Conservation (phyloP, 306 rosid genomes). For the Quercus engelmannii region DNA sequence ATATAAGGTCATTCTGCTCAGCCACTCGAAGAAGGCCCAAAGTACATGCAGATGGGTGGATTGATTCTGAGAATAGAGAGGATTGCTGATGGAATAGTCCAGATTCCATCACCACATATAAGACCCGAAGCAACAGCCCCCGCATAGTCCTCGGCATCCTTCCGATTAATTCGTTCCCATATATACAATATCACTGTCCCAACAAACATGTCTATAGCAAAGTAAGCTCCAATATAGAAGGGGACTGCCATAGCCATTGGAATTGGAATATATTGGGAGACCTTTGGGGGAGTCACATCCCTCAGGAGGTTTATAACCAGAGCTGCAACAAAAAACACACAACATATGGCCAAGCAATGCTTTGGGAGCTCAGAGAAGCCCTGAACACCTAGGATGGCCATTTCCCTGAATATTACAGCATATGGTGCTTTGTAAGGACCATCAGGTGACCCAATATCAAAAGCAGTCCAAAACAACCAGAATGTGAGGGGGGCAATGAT, state of each 20-base stretch:
- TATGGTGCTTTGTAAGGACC: constrained; percentile 93
- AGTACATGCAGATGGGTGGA: constrained; percentile 95
- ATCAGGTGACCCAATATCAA: constrained; percentile 84
- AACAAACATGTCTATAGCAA: constrained; percentile 83
- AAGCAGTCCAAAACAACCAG: constrained; percentile 97
- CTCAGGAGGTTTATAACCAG: constrained; percentile 61
- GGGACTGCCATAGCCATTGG: constrained; percentile 99
- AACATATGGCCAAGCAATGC: constrained; percentile 74
- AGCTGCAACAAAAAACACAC: constrained; percentile 72
- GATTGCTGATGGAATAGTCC: constrained; percentile 93
- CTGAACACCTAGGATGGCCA: constrained; percentile 84
- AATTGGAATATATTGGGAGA: constrained; percentile 76
- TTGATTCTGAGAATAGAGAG: constrained; percentile 77
- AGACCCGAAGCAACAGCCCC: constrained; percentile 98
- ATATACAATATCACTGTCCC: constrained; percentile 75
- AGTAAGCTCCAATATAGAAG: constrained; percentile 88
- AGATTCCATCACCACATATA: constrained; percentile 93
- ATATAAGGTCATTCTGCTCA: constrained; percentile 19
- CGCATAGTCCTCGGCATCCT: constrained; percentile 74
- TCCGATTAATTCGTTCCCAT: constrained; percentile 78
- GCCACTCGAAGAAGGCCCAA: constrained; percentile 63
- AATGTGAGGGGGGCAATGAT: constrained; percentile 93
- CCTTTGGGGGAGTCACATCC: constrained; percentile 60
- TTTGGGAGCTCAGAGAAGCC: constrained; percentile 94
- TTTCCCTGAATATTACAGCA: constrained; percentile 84